A percentile compares a stretch with the other conserved stretches of the same genome.
These are phyloP conservation scores for Rhododendron griersonianum DNA, from an alignment of 148 eudicot genomes.

Conservation along the genomic window DNA sequence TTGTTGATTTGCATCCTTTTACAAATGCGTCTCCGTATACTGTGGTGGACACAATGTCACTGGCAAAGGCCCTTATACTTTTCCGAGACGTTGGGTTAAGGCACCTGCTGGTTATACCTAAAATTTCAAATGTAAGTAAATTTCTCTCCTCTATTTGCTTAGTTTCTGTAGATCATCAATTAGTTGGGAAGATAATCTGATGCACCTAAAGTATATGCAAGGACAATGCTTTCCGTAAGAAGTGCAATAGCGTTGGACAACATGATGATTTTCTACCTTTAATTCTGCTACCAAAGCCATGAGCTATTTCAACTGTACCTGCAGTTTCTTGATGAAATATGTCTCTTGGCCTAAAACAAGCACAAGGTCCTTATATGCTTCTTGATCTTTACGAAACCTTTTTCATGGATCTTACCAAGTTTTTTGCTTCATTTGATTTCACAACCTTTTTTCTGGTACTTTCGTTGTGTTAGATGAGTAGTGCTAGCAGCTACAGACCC, in stretches of 20 bases:
- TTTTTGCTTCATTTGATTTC: too few relatives aligned
- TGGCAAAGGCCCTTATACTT: conserved; percentile 85
- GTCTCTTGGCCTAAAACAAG: not conserved
- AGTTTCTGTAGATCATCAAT: not conserved
- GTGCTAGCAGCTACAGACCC: not conserved
- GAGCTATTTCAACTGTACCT: not conserved
- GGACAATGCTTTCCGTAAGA: not conserved
- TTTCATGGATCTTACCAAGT: not conserved
- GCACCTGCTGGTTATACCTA: conserved; percentile 81
- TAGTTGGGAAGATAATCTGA: not conserved
- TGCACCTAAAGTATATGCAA: not conserved
- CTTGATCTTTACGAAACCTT: not conserved
- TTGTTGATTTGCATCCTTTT: conserved; percentile 78
- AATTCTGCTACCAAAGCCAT: not conserved
- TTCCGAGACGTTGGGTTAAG: conserved; percentile 92
- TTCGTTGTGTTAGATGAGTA: not conserved
- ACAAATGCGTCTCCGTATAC: conserved; percentile 84
- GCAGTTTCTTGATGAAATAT: not conserved
- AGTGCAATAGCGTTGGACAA: not conserved
- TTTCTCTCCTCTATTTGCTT: not conserved
- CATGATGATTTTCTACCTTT: not conserved
- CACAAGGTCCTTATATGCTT: not conserved
- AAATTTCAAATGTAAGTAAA: conserved; percentile 53
- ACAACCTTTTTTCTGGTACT: too few relatives aligned
- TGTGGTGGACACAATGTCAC: conserved; percentile 86